These are phyloP conservation scores for Zychaea mexicana DNA, from an alignment of 371 early-diverging fungal species.

Conservation along the genomic window DNA sequence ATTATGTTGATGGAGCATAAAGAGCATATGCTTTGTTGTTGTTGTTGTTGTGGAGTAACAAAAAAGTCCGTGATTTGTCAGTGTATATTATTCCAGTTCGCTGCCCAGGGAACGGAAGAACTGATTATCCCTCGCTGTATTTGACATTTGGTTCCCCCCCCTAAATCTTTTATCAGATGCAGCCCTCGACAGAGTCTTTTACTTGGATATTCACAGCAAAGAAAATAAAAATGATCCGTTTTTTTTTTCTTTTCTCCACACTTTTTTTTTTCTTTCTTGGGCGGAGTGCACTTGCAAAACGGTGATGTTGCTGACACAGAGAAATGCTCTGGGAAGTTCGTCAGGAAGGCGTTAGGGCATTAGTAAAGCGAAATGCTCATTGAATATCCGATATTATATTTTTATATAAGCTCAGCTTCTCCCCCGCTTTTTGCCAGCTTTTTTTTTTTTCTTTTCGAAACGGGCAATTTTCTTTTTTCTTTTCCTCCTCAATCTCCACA, in stretches of 20 bases:
- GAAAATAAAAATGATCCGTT: conserved; percentile 2
- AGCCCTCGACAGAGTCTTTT: too few species aligned
- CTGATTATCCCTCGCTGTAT: neutral
- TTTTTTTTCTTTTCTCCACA: neutral
- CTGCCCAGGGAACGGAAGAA: neutral
- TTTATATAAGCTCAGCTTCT: neutral
- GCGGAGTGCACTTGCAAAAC: neutral
- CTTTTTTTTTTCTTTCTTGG: neutral
- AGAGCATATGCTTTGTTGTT: too few species aligned
- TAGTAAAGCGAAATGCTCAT: conserved; percentile 13
- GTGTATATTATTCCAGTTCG: too few species aligned
- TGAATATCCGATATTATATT: conserved; percentile 9
- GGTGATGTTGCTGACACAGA: conserved; percentile 5
- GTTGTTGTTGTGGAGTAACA: too few species aligned
- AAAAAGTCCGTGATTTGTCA: too few species aligned
- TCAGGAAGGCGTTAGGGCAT: neutral
- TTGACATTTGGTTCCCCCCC: too few species aligned
- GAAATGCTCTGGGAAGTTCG: neutral
- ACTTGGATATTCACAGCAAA: too few species aligned
- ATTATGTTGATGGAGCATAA: too few species aligned
- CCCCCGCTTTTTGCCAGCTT: neutral
- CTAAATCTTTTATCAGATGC: too few species aligned
- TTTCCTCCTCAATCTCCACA: neutral
- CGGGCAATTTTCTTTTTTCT: too few species aligned
- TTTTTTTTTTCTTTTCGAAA: neutral